Percentiles rank a stretch among this genome's conserved stretches.
Evolutionary conservation across 306 rosid genomes (phyloP).

Genomic region (Parietaria judaica): DNA sequence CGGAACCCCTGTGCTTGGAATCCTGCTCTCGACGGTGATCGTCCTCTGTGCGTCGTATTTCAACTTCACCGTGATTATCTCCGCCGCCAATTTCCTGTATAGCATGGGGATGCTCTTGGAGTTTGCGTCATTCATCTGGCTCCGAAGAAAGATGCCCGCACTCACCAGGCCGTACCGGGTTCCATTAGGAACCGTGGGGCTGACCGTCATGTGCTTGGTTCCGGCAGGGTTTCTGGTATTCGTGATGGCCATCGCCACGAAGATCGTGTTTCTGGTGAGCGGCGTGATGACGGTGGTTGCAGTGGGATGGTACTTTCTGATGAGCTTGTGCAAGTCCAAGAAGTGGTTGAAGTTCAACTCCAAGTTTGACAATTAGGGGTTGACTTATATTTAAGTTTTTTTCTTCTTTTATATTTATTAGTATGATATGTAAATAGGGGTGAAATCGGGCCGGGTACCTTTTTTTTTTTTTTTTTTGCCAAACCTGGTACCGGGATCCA

Average conservation of each 20-base stretch:
- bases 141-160: conserved; percentile 22
- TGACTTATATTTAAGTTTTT: too few species aligned
- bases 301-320: conserved; percentile 23
- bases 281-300: conserved; percentile 18
- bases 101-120: conserved; percentile 31
- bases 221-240: conserved; percentile 26
- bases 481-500: too few species aligned
- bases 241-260: conserved; percentile 25
- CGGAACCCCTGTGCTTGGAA: conserved; percentile 24
- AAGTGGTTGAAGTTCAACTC: conserved; percentile 8
- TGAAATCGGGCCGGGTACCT: too few species aligned
- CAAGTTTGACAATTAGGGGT: too few species aligned
- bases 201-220: conserved; percentile 27
- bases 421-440: too few species aligned
- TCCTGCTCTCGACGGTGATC: conserved; percentile 15
- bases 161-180: conserved; percentile 19
- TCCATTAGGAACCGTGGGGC: conserved; percentile 18
- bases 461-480: too few species aligned
- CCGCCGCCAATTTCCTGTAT: conserved; percentile 31
- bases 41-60: conserved; percentile 19
- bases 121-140: conserved; percentile 26
- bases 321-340: conserved; percentile 18
- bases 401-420: neutral
- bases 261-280: conserved; percentile 20
- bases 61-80: conserved; percentile 19